Base-by-base conservation (phyloP, 192 early-diverging fungal species). In the Coemansia reversa region DNA sequence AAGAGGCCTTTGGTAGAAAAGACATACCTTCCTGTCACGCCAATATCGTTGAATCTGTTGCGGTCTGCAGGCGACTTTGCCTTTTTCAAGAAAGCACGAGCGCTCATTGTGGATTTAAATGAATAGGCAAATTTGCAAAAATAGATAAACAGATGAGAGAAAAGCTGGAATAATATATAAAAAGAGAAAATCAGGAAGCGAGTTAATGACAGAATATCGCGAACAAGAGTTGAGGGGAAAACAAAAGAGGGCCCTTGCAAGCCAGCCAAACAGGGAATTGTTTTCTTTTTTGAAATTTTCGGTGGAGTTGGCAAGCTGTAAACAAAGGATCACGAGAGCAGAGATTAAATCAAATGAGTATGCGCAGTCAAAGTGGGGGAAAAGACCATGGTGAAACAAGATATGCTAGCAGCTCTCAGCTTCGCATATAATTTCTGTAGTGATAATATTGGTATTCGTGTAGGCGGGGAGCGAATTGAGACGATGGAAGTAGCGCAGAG, bases 21-120 rank as follows among this genome's bases (percentile, higher is more conserved):
- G 23, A 51, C 50, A 51, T 72, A 72, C 70, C 70, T 60, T 19
- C 72, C 72, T 12, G 66, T 69, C 0, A 75, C 54, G 23, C 72
- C 74, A 49, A 70, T 62, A 30, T 75, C 74, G 60, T 60, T 75
- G 27, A 63, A 75, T 32, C 63, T 65, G 63, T 64, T 71, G 62
- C 68, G 68, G 16, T 29, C 72, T 8, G 72, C 72, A 23, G 72
- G 72, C 62, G 72, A 75, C 47, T 75, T 75, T 22, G 66, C 48
- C 53, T 63, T 61, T 63, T 62, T 68, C 27, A 51, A n/a, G 24
- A 27, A 27, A 27, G 66, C 56, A 23, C 66, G 72, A 57, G 62
- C 68, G 24, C 66, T 74, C 72, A 74, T 74, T 52, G 28, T 49
- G n/a, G 33, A 24, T 53, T 63, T 54, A 53, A 52, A 33, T n/a